Evolutionary conservation across 2,329 filamentous ascomycete genomes (phyloP), one percentile per base, ranked within the genome.

Genomic region (Fusarium sp.): DNA sequence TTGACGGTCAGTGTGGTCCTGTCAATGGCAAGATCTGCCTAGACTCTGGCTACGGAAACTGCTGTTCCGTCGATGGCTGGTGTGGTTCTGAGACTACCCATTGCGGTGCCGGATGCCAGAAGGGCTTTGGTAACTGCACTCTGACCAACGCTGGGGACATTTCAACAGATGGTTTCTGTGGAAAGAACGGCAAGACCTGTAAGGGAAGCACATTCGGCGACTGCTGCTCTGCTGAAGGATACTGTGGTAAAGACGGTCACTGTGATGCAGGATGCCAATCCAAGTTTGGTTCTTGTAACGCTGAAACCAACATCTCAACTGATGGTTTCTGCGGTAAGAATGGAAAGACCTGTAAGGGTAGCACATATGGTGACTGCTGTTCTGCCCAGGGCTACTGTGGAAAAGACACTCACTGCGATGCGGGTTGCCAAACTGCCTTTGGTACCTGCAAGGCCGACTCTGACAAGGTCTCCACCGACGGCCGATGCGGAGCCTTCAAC

Each of bases 101-200:
- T 37, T 60, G 55, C 7, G 55, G 55, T 33, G 47, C 43, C 10
- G 55, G 59, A 2, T 62, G 55, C 0, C 47, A 62, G 10, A 25
- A 22, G 4, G 37, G 48, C 4, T 62, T 53, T 6, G 55, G 55
- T 2, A 62, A 22, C 11, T 62, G 48, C n/a, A 40, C 55, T 2
- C 3, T 27, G 4, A n/a, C 46, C 4, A 11, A 57, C 9, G 23
- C 54, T 3, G 54, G 33, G 2, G 19, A 55, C n/a, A 11, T 59
- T 1, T 59, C 54, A 4, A 62, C 41, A 3, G 54, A 62, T 15
- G 56, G 56, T 0, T 47, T 22, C 13, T 61, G 52, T 6, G 57
- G 57, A 1, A 53, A 33, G 45, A 56, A 61, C 10, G 44, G 52
- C 0, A 61, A 61, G 52, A 48, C 40, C 4, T 60, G 51, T 30